phyloP scores from a whole-genome alignment of 1,139 yeast species.

The Zygosaccharomyces sapae region DNA sequence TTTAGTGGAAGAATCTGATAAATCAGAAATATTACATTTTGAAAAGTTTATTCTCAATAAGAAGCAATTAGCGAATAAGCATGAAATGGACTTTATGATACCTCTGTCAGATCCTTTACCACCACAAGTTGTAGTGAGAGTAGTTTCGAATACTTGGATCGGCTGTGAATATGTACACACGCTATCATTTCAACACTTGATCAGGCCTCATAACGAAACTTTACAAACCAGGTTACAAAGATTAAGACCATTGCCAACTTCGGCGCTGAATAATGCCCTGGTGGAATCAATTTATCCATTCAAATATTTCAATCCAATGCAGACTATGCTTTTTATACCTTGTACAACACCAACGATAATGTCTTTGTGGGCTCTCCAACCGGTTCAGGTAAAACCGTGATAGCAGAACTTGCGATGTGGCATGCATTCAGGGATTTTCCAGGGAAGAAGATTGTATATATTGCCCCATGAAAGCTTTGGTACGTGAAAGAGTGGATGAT shows the following conservation, averaged over 20 bases:
- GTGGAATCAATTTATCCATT: conserved; percentile 76
- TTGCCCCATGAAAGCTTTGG: conserved; percentile 98
- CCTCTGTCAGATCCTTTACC: conserved; percentile 88
- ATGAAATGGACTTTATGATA: conserved; percentile 86
- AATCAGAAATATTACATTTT: conserved; percentile 69
- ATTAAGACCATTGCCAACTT: conserved; percentile 79
- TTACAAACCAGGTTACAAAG: conserved; percentile 74
- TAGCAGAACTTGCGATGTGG: conserved; percentile 96
- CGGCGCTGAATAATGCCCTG: conserved; percentile 67
- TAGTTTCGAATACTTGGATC: conserved; percentile 82
- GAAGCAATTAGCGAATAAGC: conserved; percentile 52
- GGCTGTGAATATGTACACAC: conserved; percentile 78
- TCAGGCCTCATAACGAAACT: conserved; percentile 84
- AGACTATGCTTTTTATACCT: conserved; percentile 89
- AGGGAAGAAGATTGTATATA: conserved; percentile 80
- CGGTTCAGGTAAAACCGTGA: conserved; percentile 97
- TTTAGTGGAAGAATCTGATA: conserved; percentile 80
- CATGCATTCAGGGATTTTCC: conserved; percentile 82
- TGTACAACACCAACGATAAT: conserved; percentile 73
- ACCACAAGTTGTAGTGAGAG: conserved; percentile 75
- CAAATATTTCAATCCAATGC: conserved; percentile 95
- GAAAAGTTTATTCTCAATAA: conserved; percentile 71
- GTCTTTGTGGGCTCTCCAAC: conserved; percentile 97
- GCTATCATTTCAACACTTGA: conserved; percentile 84
- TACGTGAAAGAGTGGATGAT: conserved; percentile 92